phyloP scores from a whole-genome alignment of 83 land plant species.

The Diphasiastrum complanatum region DNA sequence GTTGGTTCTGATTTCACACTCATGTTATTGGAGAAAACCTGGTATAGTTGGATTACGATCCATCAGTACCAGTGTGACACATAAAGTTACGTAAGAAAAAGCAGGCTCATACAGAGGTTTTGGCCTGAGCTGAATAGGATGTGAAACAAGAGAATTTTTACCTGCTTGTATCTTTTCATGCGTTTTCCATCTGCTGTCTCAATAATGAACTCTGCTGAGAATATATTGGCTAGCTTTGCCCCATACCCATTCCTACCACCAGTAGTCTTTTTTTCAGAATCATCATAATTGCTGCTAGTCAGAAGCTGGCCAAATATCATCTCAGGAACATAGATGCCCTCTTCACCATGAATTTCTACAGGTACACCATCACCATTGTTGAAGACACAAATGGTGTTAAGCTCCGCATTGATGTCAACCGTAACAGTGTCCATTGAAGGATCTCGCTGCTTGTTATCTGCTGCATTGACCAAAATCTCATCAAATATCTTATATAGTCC shows the following conservation, averaged over 20 bases:
- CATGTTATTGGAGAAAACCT: slow-evolving; percentile 93
- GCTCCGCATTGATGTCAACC: slow-evolving; percentile 6
- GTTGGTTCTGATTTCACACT: slow-evolving; percentile 58
- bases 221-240: slow-evolving; percentile 84
- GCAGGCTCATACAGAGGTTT: no score
- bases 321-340: slow-evolving; percentile 94
- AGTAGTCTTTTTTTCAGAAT: slow-evolving; percentile 85
- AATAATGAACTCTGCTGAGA: slow-evolving; percentile 89
- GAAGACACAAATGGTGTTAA: slow-evolving; percentile 4
- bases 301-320: slow-evolving; percentile 87
- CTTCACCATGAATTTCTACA: slow-evolving; percentile 83
- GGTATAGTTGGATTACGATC: neutral
- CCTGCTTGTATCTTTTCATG: slow-evolving; percentile 87
- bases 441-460: slow-evolving; percentile 17
- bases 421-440: slow-evolving; percentile 4
- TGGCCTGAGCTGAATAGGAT: neutral
- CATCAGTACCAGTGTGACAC: neutral
- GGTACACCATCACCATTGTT: slow-evolving; percentile 94
- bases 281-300: slow-evolving; percentile 95
- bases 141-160: slow-evolving; percentile 15
- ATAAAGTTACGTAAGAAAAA: slow-evolving; percentile 3
- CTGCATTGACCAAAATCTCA: slow-evolving; percentile 15
- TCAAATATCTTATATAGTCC: slow-evolving; percentile 10
- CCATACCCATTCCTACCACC: slow-evolving; percentile 99
- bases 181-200: slow-evolving; percentile 95